A percentile compares a stretch with the other conserved stretches of the same genome.
Evolutionary conservation across 192 early-diverging fungal species (phyloP).

Genomic region (Globomyces pollinis-pini): DNA sequence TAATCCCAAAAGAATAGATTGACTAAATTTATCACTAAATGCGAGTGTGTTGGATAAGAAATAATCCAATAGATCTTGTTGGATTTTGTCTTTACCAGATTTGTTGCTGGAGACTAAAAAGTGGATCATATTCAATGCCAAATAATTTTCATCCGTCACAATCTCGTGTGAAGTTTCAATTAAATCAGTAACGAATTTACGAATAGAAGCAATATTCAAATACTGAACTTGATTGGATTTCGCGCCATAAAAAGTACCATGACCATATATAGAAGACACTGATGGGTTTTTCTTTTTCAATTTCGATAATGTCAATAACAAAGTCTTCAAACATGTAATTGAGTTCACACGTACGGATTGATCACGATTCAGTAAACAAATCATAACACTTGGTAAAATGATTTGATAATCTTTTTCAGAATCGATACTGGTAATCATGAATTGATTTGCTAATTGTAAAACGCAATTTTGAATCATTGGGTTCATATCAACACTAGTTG

Average conservation of each 20-base stretch:
- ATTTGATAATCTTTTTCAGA: slow-evolving; percentile 38
- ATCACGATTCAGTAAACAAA: slow-evolving; percentile 49
- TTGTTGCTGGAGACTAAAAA: slow-evolving; percentile 14
- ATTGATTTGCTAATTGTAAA: not conserved
- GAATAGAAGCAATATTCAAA: slow-evolving; percentile 35
- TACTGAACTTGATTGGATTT: slow-evolving; percentile 45
- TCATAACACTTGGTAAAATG: slow-evolving; percentile 57
- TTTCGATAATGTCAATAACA: slow-evolving; percentile 21
- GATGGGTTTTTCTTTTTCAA: slow-evolving; percentile 6
- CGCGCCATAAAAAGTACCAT: slow-evolving; percentile 54
- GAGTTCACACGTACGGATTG: not conserved
- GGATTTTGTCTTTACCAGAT: slow-evolving; percentile 8
- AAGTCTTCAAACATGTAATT: not conserved
- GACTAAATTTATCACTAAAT: slow-evolving; percentile 17
- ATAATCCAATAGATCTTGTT: slow-evolving; percentile 33
- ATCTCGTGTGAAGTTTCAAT: slow-evolving; percentile 37
- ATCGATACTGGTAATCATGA: not conserved
- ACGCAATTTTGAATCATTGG: not conserved
- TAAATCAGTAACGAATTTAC: slow-evolving; percentile 43
- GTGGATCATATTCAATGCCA: slow-evolving; percentile 21
- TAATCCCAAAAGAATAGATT: slow-evolving; percentile 35
- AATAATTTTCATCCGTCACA: slow-evolving; percentile 30
- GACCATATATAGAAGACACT: slow-evolving; percentile 39
- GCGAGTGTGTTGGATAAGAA: slow-evolving; percentile 36
- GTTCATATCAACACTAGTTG: not conserved